Conservation (phyloP, 2,329 filamentous ascomycete species). For the Colletotrichum lini region DNA sequence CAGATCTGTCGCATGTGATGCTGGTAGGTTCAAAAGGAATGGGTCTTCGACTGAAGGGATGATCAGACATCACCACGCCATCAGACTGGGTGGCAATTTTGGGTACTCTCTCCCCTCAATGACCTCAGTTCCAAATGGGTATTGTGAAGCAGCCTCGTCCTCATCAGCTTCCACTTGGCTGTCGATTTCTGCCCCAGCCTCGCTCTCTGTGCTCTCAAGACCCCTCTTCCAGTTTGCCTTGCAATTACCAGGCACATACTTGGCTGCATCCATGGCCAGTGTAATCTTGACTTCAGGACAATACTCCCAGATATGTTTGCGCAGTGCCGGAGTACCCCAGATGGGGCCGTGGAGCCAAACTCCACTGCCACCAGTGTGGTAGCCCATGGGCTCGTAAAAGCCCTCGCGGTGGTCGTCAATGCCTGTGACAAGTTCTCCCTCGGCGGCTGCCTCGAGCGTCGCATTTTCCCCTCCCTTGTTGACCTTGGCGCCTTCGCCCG, state of each 20-base stretch:
- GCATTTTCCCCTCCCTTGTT: constrained; percentile 46
- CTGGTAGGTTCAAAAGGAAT: not conserved
- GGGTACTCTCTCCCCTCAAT: constrained; percentile 60
- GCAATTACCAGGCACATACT: constrained; percentile 65
- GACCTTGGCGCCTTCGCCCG: constrained; percentile 49
- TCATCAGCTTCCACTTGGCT: constrained; percentile 37
- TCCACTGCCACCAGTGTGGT: constrained; percentile 68
- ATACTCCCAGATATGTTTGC: constrained; percentile 69
- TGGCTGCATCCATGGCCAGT: constrained; percentile 67
- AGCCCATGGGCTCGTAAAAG: constrained; percentile 72
- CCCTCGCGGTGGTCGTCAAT: constrained; percentile 67
- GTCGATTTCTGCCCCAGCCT: constrained; percentile 42
- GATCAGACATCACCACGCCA: constrained; percentile 35
- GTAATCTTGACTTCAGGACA: constrained; percentile 73
- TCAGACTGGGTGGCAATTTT: constrained; percentile 52
- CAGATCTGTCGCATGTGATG: constrained; percentile 2
- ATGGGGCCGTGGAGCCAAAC: constrained; percentile 59
- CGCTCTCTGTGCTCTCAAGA: constrained; percentile 35
- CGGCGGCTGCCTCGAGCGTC: constrained; percentile 48
- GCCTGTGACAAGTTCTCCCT: constrained; percentile 55
- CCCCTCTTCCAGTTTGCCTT: constrained; percentile 62
- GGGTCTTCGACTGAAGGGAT: not conserved
- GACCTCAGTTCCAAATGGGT: constrained; percentile 54
- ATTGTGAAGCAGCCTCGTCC: constrained; percentile 46
- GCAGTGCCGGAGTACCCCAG: constrained; percentile 63